Evolutionary conservation across 2,329 filamentous ascomycete species (phyloP).

Genomic region (Pseudogymnoascus sp.): DNA sequence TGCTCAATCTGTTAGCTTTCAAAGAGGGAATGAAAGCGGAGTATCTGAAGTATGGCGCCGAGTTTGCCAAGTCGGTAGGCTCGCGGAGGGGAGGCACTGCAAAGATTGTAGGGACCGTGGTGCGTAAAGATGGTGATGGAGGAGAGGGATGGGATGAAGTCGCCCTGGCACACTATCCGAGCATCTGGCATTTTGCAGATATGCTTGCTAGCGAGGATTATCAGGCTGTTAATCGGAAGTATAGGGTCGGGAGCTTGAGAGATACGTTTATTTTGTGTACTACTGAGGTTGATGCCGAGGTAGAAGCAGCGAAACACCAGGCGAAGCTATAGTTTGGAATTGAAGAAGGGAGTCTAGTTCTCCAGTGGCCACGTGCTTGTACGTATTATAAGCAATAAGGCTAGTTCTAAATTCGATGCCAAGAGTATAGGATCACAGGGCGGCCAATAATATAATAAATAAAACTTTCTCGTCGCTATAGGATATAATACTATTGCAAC

Average conservation of each 20-base stretch:
- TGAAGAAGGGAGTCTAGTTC: not conserved
- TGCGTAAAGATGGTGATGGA: slow-evolving; percentile 26
- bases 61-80: slow-evolving; percentile 42
- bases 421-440: not conserved
- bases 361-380: no score
- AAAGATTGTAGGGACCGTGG: slow-evolving; percentile 53
- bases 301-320: not conserved
- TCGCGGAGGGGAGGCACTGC: slow-evolving; percentile 46
- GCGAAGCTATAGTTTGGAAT: not conserved
- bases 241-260: slow-evolving; percentile 41
- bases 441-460: not conserved
- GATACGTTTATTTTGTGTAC: slow-evolving; percentile 48
- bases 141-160: slow-evolving; percentile 51
- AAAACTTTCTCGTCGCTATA: not conserved
- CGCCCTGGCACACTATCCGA: slow-evolving; percentile 57
- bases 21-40: slow-evolving; percentile 39
- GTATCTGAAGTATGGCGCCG: slow-evolving; percentile 51
- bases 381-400: not conserved
- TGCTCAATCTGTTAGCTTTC: slow-evolving; percentile 57
- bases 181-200: slow-evolving; percentile 51
- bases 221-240: slow-evolving; percentile 47
- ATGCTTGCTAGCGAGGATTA: slow-evolving; percentile 52
- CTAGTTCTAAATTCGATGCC: not conserved
- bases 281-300: slow-evolving; percentile 37
- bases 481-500: not conserved